Percentiles rank a stretch among this genome's conserved stretches.
Conservation (phyloP, 129 eudicot species). For the Lonicera japonica region DNA sequence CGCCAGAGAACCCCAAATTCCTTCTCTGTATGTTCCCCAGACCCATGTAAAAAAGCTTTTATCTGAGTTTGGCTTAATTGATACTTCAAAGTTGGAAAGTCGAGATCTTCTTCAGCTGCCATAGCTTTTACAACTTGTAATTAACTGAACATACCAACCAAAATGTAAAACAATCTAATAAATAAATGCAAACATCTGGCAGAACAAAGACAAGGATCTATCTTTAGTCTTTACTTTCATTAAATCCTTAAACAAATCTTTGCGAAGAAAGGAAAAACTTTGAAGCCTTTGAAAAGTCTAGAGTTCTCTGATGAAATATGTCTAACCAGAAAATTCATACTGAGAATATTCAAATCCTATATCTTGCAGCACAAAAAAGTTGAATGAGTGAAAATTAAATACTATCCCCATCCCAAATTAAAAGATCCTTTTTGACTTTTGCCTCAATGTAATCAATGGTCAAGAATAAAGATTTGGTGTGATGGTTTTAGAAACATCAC, state of each 20-base stretch:
- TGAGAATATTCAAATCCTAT: too few species aligned
- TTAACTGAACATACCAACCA: neutral
- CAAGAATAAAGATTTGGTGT: too few species aligned
- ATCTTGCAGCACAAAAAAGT: too few species aligned
- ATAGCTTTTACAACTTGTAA: conserved; percentile 13
- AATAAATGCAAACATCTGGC: neutral
- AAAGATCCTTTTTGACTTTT: too few species aligned
- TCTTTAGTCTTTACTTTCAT: neutral
- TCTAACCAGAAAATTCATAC: too few species aligned
- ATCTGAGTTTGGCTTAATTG: conserved; percentile 39
- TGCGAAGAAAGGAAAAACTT: neutral
- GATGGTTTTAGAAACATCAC: too few species aligned
- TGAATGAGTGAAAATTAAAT: too few species aligned
- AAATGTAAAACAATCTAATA: neutral
- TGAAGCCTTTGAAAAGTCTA: neutral
- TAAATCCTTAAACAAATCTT: neutral
- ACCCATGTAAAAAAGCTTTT: conserved; percentile 50
- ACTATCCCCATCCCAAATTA: too few species aligned
- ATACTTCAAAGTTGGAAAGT: conserved; percentile 32
- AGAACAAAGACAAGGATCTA: neutral
- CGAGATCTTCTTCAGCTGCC: conserved; percentile 55
- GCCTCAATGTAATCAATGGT: too few species aligned
- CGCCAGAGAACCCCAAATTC: conserved; percentile 77
- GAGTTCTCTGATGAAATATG: neutral
- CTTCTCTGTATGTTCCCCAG: conserved; percentile 52